These are phyloP conservation scores for Fusarium sp. DNA, from an alignment of 2,329 filamentous ascomycete genomes.

Conservation along the genomic window DNA sequence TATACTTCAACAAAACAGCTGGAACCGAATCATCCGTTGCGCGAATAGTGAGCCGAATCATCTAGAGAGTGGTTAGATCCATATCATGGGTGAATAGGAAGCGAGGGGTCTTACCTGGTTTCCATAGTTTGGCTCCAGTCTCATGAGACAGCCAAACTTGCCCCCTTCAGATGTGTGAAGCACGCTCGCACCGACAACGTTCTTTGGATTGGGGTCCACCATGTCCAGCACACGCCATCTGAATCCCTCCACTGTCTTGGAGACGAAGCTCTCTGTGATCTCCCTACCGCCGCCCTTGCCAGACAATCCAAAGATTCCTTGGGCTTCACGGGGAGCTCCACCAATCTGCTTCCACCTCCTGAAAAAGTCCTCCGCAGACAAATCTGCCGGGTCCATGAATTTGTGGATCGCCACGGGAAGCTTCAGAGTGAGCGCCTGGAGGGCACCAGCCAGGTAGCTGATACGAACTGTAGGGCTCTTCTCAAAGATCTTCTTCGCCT, in stretches of 20 bases:
- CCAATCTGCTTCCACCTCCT: slow-evolving; percentile 99
- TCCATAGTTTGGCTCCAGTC: slow-evolving; percentile 93
- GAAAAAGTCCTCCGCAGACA: slow-evolving; percentile 95
- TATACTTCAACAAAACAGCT: slow-evolving; percentile 80
- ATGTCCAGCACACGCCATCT: slow-evolving; percentile 87
- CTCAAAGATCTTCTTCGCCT: slow-evolving; percentile 83
- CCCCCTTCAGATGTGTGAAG: slow-evolving; percentile 84
- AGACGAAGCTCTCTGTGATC: slow-evolving; percentile 78
- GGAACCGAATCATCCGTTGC: slow-evolving; percentile 94
- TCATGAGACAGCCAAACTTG: slow-evolving; percentile 93
- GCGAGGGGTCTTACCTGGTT: slow-evolving; percentile 78
- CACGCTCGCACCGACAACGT: slow-evolving; percentile 92
- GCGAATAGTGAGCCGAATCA: slow-evolving; percentile 93
- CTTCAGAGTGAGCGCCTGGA: slow-evolving; percentile 93
- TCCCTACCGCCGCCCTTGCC: slow-evolving; percentile 65
- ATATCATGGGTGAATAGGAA: not conserved
- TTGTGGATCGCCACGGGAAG: slow-evolving; percentile 91
- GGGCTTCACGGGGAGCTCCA: slow-evolving; percentile 85
- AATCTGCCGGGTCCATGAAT: slow-evolving; percentile 93
- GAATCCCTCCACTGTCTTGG: slow-evolving; percentile 83
- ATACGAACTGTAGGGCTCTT: slow-evolving; percentile 92
- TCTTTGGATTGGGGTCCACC: slow-evolving; percentile 93
- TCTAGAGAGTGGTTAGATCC: slow-evolving; percentile 65
- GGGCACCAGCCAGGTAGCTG: slow-evolving; percentile 91
- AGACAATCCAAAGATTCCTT: slow-evolving; percentile 82